Base-by-base conservation (phyloP, 2,329 filamentous ascomycete species). In the Amauroascus niger region DNA sequence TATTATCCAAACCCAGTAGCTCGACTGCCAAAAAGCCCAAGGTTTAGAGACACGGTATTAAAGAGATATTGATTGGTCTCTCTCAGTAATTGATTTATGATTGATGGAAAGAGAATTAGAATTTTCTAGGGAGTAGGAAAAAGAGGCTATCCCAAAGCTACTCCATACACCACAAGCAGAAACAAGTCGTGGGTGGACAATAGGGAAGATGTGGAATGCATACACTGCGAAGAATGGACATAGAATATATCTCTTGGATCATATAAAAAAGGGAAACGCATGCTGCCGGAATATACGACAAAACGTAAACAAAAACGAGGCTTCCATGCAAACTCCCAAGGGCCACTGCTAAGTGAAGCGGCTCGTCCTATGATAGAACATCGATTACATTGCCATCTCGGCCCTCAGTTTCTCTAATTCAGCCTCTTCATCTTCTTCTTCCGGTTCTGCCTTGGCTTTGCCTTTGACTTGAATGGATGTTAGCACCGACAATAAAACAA, bases 351-450 rank as follows among this genome's bases (percentile, higher is more conserved):
- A 39, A 9, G 11, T 1, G 22, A 48, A 30, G 18, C 16, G 26
- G 20, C 30, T 37, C 18, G 30, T n/a, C 26, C 20, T 47, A 22
- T 22, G n/a, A 16, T n/a, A 20, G 1, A 41, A 16, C 18, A 4
- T 41, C 18, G 3, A 65, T 71, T 71, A 95, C 85, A 96, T 95
- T 60, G 90, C 90, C 91, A 97, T 97, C 72, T 96, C 91, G 33
- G 88, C 90, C 69, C 95, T 89, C 62, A 98, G 72, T 74, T 93
- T 96, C 71, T 86, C 82, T 66, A 97, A 76, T 74, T 97, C 91
- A 64, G 85, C 91, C 71, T 97, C 91, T 67, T 97, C 93, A 78
- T 97, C 91, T 69, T 96, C 90, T 69, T 95, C 88, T 67, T 86
- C 83, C 68, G 57, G 68, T 65, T 61, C 74, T 72, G 60, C 74